Base-by-base conservation (phyloP, 2,329 filamentous ascomycete species). In the Pezicula carpinea region DNA sequence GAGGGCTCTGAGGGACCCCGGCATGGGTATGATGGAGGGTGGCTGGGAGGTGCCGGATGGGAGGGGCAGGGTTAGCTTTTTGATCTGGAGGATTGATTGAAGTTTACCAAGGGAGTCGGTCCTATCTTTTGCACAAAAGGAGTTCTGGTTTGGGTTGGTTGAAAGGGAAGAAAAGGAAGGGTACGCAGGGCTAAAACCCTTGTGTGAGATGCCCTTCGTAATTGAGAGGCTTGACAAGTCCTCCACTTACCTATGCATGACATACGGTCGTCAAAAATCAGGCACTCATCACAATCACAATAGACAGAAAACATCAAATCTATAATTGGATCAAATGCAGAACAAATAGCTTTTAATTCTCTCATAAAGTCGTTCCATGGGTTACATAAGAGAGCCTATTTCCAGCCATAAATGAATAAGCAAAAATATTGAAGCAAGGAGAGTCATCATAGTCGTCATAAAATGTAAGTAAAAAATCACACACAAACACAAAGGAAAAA, bases 281-380 rank as follows among this genome's bases (percentile, higher is more conserved):
- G 22, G 5, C 22, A 23, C 26, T 10, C 13, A 29, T 29, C 26
- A 29, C 26, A 29, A 29, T 33, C 32, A 29, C 10, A 44, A 31
- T 19, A 22, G 18, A 18, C 13, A 79, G 87, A 64, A 72, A 76
- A 34, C 85, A 89, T 63, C 89, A 64, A 75, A 41, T 44, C 38
- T 39, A 35, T 46, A 17, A 15, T 31, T 31, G 35, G 23, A 40
- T 47, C 23, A 36, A 49, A 50, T 51, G 51, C 61, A 66, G 67
- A 64, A 64, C 64, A 62, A 23, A 60, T 56, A 62, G 63, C 63
- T 67, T 69, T 70, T 69, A 62, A 61, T 64, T 62, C 61, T 56
- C 61, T 65, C 65, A 54, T 67, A 59, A 62, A 65, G 62, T 69
- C 66, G 63, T 66, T 61, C 26, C 59, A 60, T 62, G 57, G 62